Conservation (phyloP, 345 rosid species). For the Salix dunnii region DNA sequence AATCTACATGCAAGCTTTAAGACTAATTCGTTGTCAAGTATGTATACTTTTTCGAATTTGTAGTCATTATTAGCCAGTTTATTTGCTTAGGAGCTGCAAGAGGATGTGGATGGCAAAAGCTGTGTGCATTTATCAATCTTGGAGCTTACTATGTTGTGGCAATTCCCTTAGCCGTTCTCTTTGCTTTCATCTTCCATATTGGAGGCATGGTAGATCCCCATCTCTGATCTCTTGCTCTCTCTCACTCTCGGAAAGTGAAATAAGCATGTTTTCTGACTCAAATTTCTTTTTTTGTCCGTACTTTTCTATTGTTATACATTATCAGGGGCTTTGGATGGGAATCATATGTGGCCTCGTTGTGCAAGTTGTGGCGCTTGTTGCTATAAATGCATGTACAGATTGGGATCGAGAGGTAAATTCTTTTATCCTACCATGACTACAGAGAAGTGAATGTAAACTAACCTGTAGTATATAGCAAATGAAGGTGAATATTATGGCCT, state of each 20-base stretch:
- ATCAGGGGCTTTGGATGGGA: slow-evolving; percentile 54
- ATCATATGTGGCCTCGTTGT: slow-evolving; percentile 41
- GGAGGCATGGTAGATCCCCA: slow-evolving; percentile 34
- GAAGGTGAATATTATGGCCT: neutral
- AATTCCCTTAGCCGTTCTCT: slow-evolving; percentile 40
- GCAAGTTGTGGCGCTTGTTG: slow-evolving; percentile 39
- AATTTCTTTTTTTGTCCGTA: too few relatives aligned
- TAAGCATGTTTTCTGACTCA: neutral
- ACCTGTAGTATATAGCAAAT: neutral
- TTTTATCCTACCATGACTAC: neutral
- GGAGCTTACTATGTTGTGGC: slow-evolving; percentile 49
- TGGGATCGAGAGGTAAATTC: slow-evolving; percentile 39
- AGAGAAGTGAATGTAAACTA: neutral
- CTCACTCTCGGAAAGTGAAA: neutral
- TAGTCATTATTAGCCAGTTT: neutral
- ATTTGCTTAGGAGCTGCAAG: slow-evolving; percentile 40
- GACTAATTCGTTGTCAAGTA: neutral
- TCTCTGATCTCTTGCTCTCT: neutral
- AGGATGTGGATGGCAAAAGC: slow-evolving; percentile 54
- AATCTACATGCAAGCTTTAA: neutral
- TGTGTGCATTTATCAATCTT: slow-evolving; percentile 44
- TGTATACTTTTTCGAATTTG: neutral
- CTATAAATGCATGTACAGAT: slow-evolving; percentile 30
- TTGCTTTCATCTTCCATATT: slow-evolving; percentile 35
- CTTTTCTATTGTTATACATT: too few relatives aligned